Evolutionary conservation across 257 asterid species (phyloP).

Genomic region (Nicotiana attenuata): DNA sequence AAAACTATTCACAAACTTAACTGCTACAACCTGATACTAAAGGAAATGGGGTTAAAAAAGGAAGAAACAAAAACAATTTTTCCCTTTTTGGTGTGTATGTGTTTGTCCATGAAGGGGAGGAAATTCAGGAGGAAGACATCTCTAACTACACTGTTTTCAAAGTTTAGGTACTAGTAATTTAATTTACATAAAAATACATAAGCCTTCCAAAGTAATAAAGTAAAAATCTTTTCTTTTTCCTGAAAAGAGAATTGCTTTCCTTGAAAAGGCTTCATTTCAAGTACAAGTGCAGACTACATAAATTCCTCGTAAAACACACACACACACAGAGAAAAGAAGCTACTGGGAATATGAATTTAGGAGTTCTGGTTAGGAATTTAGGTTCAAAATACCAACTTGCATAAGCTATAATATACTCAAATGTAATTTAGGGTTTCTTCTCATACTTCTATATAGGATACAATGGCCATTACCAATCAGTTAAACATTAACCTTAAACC

Average conservation of each 20-base stretch:
- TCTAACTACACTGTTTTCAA: background rate
- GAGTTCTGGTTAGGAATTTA: background rate
- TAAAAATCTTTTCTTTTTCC: background rate
- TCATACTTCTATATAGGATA: background rate
- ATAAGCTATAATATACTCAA: background rate
- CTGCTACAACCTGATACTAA: background rate
- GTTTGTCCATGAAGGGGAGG: background rate
- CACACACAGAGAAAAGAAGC: background rate
- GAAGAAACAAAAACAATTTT: background rate
- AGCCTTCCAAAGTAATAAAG: background rate
- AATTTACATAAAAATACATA: background rate
- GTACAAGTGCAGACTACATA: background rate
- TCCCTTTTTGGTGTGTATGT: background rate
- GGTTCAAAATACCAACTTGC: background rate
- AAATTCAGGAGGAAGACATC: background rate
- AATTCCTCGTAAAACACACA: background rate
- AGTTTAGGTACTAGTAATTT: background rate
- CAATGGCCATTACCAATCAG: background rate
- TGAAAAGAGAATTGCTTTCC: background rate
- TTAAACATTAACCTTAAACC: background rate
- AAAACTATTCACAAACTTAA: background rate
- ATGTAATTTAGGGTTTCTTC: background rate
- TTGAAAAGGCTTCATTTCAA: background rate
- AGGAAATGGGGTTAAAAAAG: background rate
- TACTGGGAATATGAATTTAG: background rate